These are phyloP conservation scores for Suillus bovinus DNA, from an alignment of 768 basidiomycete species.

Conservation along the genomic window DNA sequence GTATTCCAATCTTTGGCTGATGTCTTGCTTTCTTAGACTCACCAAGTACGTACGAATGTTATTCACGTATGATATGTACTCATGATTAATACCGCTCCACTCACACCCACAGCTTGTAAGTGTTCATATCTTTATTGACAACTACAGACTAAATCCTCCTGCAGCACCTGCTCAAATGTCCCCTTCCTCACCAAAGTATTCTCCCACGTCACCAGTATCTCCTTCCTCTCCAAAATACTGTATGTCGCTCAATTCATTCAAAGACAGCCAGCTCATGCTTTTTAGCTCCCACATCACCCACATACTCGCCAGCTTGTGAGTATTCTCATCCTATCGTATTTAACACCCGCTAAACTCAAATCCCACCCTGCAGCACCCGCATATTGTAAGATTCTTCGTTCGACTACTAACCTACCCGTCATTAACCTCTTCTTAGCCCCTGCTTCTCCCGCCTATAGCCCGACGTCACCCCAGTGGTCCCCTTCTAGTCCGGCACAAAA, in stretches of 20 bases:
- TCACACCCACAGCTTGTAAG: slow-evolving; percentile 58
- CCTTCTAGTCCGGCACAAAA: slow-evolving; percentile 76
- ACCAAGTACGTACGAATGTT: slow-evolving; percentile 59
- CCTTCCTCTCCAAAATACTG: slow-evolving; percentile 93
- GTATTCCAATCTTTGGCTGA: neutral
- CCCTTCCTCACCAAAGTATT: slow-evolving; percentile 90
- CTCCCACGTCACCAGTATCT: slow-evolving; percentile 90
- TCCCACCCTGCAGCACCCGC: slow-evolving; percentile 56
- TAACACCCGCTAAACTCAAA: slow-evolving; percentile 11
- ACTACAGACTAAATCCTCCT: slow-evolving; percentile 14
- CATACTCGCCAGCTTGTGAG: slow-evolving; percentile 88
- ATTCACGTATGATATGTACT: slow-evolving; percentile 10
- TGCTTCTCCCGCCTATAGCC: slow-evolving; percentile 84
- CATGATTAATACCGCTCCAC: slow-evolving; percentile 24
- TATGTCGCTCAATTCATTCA: slow-evolving; percentile 38
- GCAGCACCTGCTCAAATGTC: slow-evolving; percentile 81
- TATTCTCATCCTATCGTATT: slow-evolving; percentile 17
- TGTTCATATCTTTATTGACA: slow-evolving; percentile 16
- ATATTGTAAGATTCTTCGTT: slow-evolving; percentile 58
- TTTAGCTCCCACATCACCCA: slow-evolving; percentile 81
- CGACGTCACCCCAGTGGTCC: slow-evolving; percentile 83
- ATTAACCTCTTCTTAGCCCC: slow-evolving; percentile 49
- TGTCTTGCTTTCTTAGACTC: slow-evolving; percentile 52
- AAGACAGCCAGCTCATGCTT: slow-evolving; percentile 15
- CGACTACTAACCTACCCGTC: slow-evolving; percentile 17